Base-by-base conservation (phyloP, 179 eudicot species). In the Camellia oleifera region DNA sequence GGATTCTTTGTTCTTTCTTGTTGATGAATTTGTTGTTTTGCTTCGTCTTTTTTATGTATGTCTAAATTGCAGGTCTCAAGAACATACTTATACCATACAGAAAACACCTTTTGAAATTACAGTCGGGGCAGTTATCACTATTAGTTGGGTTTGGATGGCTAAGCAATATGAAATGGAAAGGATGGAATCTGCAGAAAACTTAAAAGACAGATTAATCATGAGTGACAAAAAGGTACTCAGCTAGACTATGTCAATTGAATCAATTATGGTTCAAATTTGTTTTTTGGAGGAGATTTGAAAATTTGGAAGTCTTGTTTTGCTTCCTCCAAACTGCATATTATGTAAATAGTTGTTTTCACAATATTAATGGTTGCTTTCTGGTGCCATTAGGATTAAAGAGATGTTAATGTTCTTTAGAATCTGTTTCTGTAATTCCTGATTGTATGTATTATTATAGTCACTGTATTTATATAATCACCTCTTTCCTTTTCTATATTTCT, bases 11-110 rank as follows among this genome's bases (percentile, higher is more conserved):
- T 32, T 76, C 7, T 67, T 32, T 68, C 8, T 46, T 52, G 42
- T 44, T 15, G 44, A 42, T 8, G 64, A 13, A 26, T 11, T n/a
- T 50, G 14, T 48, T 18, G 26, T 81, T 15, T 72, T n/a, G 50
- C 13, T 6, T 54, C 69, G 32, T 40, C 23, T 12, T 48, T 44
- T 14, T 14, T 26, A 26, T n/a, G 15, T 63, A 2, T 40, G 40
- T 56, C n/a, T n/a, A 46, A 67, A 81, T 74, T 82, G 80, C 94
- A 96, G 99, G 98, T 85, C 93, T 96, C 23, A 88, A 91, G 88
- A 92, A 83, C 64, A 78, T 96, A 80, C 89, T 96, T 56, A 88
- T 96, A 81, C 99, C 99, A 5, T 96, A 96, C 88, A 87, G 99
- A 83, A 85, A 88, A 61, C 85, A 88, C 75, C 94, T 96, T 68